Conservation (phyloP, 1,284 basidiomycete genomes). For the Xanthoconium separans region DNA sequence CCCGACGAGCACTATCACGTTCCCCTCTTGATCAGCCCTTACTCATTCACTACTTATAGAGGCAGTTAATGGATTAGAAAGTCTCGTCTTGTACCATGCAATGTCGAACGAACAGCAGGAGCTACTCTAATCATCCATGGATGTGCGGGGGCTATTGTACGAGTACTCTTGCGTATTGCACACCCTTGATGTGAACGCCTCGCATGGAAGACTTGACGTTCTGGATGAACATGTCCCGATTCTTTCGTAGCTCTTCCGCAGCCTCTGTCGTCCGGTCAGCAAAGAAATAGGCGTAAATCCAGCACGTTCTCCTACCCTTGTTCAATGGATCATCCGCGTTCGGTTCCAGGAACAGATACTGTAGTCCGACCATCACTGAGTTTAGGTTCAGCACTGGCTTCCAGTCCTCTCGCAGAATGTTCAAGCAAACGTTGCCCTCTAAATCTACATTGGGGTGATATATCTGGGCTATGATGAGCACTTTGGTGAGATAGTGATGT, state of each 20-base stretch:
- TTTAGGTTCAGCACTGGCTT: constrained; percentile 98
- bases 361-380: constrained; percentile 95
- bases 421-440: constrained; percentile 95
- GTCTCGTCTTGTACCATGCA: not conserved
- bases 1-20: constrained; percentile 87
- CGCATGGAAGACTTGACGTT: constrained; percentile 87
- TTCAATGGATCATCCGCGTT: constrained; percentile 99
- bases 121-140: not conserved
- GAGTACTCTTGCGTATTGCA: constrained; percentile 76
- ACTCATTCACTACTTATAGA: constrained; percentile 90
- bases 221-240: constrained; percentile 74
- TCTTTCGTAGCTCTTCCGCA: constrained; percentile 88
- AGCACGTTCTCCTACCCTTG: constrained; percentile 69
- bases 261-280: constrained; percentile 63
- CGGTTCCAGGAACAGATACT: constrained; percentile 98
- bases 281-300: constrained; percentile 4
- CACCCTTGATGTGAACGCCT: constrained; percentile 73
- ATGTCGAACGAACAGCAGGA: not conserved
- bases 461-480: constrained; percentile 57
- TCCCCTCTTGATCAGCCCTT: constrained; percentile 88
- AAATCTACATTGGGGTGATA: constrained; percentile 99
- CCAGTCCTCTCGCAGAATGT: constrained; percentile 99
- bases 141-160: constrained; percentile 35
- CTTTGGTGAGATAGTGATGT: not conserved
- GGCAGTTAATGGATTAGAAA: constrained; percentile 55